Percentiles rank a stretch among this genome's conserved stretches.
Evolutionary conservation across 495 filamentous ascomycete species (phyloP).

Genomic region (Aspergillus ostianus): DNA sequence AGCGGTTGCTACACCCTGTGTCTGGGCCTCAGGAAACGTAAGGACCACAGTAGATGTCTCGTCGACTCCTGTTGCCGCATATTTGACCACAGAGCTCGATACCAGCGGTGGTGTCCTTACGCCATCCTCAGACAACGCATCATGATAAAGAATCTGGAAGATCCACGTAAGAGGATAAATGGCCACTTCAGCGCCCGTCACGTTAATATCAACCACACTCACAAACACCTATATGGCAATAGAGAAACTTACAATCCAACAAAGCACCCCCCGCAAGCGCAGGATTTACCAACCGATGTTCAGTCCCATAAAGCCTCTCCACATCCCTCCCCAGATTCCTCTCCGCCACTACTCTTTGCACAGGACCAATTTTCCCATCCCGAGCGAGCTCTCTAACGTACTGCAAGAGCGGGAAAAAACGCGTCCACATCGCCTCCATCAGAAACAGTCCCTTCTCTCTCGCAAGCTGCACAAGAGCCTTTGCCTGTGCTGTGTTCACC

Average conservation of each 20-base stretch:
- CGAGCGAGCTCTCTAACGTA: slow-evolving; percentile 61
- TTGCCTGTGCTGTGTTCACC: slow-evolving; percentile 68
- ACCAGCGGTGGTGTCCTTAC: not conserved
- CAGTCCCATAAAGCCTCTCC: slow-evolving; percentile 38
- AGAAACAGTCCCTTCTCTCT: slow-evolving; percentile 70
- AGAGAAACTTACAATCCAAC: slow-evolving; percentile 49
- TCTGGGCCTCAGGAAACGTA: slow-evolving; percentile 53
- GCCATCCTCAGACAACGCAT: slow-evolving; percentile 18
- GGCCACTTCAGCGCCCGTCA: slow-evolving; percentile 43
- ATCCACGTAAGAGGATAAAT: slow-evolving; percentile 79
- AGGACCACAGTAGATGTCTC: slow-evolving; percentile 66
- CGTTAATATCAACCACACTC: not conserved
- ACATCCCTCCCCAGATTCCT: slow-evolving; percentile 35
- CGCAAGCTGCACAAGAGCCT: slow-evolving; percentile 62
- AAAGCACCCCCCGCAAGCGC: slow-evolving; percentile 74
- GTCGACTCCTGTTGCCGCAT: slow-evolving; percentile 67
- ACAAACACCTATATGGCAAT: not conserved
- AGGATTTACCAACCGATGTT: slow-evolving; percentile 68
- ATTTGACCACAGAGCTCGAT: slow-evolving; percentile 30
- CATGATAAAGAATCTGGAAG: slow-evolving; percentile 59
- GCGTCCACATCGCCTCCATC: slow-evolving; percentile 85
- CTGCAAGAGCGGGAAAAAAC: slow-evolving; percentile 70
- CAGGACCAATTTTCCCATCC: slow-evolving; percentile 59
- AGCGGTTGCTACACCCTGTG: slow-evolving; percentile 65
- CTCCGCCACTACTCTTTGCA: slow-evolving; percentile 68